Percentiles rank a stretch among this genome's conserved stretches.
Evolutionary conservation across 2,329 filamentous ascomycete species (phyloP).

Genomic region (Stagonosporopsis rhizophila): DNA sequence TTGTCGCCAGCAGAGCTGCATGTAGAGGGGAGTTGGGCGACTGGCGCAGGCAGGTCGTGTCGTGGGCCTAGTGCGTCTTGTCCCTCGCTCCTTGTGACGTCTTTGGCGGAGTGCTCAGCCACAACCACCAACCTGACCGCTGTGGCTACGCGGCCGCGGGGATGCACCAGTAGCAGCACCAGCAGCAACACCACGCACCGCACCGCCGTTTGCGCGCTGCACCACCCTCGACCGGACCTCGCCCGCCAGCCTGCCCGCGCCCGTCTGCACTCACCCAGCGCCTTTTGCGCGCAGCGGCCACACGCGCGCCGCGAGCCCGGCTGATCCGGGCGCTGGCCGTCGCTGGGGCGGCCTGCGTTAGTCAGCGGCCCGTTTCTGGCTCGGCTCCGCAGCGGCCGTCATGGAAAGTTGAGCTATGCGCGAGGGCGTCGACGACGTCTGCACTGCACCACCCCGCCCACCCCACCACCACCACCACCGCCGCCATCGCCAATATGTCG

Average conservation of each 20-base stretch:
- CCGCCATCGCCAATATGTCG: conserved; percentile 50
- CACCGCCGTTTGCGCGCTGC: neutral
- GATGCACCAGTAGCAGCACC: neutral
- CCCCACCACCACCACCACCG: neutral
- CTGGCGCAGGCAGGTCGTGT: too few species aligned
- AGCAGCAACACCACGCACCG: too few species aligned
- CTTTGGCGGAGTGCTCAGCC: conserved; percentile 2
- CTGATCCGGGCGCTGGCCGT: neutral
- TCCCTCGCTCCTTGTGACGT: conserved; percentile 10
- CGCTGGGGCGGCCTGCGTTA: neutral
- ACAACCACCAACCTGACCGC: neutral
- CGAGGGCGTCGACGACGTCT: neutral
- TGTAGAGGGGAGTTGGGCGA: too few species aligned
- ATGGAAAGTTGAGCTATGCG: neutral
- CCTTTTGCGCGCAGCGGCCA: neutral
- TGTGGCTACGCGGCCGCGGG: conserved; percentile 2
- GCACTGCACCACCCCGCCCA: neutral
- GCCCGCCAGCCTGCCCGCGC: neutral
- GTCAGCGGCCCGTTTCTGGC: neutral
- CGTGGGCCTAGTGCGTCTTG: conserved; percentile 9
- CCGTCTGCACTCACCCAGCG: neutral
- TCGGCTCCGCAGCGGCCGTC: neutral
- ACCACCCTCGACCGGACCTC: too few species aligned
- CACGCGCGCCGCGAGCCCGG: neutral
- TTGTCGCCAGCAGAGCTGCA: too few species aligned